phyloP scores from a whole-genome alignment of 371 early-diverging fungal genomes.

The Coemansia sp. region DNA sequence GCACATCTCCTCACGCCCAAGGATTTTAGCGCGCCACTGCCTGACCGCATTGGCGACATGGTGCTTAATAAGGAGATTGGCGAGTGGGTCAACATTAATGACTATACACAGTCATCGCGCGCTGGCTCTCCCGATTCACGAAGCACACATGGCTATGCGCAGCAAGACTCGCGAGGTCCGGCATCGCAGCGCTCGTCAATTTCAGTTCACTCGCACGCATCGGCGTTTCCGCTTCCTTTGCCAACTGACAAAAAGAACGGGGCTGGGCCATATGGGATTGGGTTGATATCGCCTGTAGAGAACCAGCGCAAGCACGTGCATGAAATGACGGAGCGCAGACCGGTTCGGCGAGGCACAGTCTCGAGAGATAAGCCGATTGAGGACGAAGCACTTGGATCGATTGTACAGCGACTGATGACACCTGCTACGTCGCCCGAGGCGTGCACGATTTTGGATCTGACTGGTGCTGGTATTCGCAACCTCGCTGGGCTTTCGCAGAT shows the following conservation, averaged over 20 bases:
- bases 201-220: slow-evolving; percentile 26
- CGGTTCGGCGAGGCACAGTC: slow-evolving; percentile 7
- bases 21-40: slow-evolving; percentile 44
- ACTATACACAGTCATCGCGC: slow-evolving; percentile 15
- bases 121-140: slow-evolving; percentile 8
- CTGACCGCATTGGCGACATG: slow-evolving; percentile 52
- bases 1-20: slow-evolving; percentile 44
- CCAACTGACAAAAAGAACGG: slow-evolving; percentile 9
- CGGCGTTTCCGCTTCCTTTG: slow-evolving; percentile 39
- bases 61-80: slow-evolving; percentile 43
- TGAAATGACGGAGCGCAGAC: slow-evolving; percentile 41
- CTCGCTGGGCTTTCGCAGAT: slow-evolving; percentile 46
- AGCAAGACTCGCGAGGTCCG: slow-evolving; percentile 18
- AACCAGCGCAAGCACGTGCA: slow-evolving; percentile 29
- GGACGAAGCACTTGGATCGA: slow-evolving; percentile 45
- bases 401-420: slow-evolving; percentile 46
- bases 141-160: not conserved
- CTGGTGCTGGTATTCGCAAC: slow-evolving; percentile 47
- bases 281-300: slow-evolving; percentile 38
- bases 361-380: slow-evolving; percentile 22
- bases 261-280: slow-evolving; percentile 24
- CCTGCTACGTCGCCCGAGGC: slow-evolving; percentile 40
- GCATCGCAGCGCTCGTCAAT: slow-evolving; percentile 34
- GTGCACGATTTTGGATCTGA: slow-evolving; percentile 35
- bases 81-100: slow-evolving; percentile 49